A percentile compares a stretch with the other conserved stretches of the same genome.
Evolutionary conservation across 2,329 filamentous ascomycete genomes (phyloP).

Genomic region (Amauroascus verrucosus): DNA sequence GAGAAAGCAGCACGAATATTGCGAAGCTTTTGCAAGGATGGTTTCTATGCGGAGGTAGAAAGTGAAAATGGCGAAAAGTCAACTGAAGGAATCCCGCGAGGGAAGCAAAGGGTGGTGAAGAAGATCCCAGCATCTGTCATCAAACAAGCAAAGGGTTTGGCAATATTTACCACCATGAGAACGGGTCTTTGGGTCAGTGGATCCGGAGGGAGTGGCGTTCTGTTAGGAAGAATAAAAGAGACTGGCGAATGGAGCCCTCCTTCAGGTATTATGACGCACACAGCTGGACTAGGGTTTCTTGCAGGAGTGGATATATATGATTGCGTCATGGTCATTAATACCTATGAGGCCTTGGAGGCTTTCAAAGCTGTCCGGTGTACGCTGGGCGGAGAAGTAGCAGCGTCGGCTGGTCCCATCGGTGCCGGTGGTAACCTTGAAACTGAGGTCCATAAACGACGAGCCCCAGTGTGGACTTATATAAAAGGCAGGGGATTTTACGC

Average conservation of each 20-base stretch:
- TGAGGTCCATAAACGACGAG: constrained; percentile 55
- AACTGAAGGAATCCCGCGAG: constrained; percentile 44
- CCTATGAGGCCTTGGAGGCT: constrained; percentile 67
- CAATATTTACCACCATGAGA: constrained; percentile 92
- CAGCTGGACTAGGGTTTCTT: constrained; percentile 76
- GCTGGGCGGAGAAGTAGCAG: constrained; percentile 68
- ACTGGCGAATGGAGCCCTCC: constrained; percentile 88
- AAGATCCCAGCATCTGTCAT: constrained; percentile 83
- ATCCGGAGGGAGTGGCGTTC: constrained; percentile 76
- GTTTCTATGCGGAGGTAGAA: constrained; percentile 55
- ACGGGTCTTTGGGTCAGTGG: constrained; percentile 86
- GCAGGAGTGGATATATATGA: constrained; percentile 93
- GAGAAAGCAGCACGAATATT: constrained; percentile 86
- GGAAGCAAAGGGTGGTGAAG: constrained; percentile 57
- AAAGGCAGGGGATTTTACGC: constrained; percentile 85
- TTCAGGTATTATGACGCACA: constrained; percentile 83
- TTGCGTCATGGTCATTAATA: constrained; percentile 87
- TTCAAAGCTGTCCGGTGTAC: constrained; percentile 72
- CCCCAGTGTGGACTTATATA: constrained; percentile 74
- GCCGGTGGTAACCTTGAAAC: constrained; percentile 63
- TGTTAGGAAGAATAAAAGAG: constrained; percentile 65
- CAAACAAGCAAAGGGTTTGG: constrained; percentile 77
- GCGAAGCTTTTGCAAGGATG: constrained; percentile 78
- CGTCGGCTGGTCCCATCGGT: constrained; percentile 66
- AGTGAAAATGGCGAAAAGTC: constrained; percentile 30